phyloP scores from a whole-genome alignment of 768 basidiomycete species.

The Leccinellum luteum region DNA sequence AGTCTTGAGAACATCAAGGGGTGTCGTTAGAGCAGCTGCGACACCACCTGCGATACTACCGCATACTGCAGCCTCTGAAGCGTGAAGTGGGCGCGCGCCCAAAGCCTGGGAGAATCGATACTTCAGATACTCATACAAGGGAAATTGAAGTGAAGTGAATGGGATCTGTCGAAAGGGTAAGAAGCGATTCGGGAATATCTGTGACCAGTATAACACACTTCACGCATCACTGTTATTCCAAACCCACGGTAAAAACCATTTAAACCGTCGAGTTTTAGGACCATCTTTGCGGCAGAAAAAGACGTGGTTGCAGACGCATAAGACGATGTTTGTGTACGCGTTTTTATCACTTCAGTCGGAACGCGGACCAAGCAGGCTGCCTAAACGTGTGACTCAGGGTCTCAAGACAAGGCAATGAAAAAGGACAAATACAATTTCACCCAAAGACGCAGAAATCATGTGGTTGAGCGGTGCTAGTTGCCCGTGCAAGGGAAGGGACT shows the following conservation, averaged over 20 bases:
- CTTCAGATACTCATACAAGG: conserved; percentile 90
- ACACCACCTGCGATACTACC: conserved; percentile 89
- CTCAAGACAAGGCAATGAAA: conserved; percentile 5
- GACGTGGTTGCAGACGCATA: conserved; percentile 68
- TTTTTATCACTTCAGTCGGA: conserved; percentile 96
- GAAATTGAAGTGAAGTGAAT: conserved; percentile 95
- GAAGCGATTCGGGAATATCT: background rate
- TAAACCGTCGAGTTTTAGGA: conserved; percentile 62
- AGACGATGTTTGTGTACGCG: conserved; percentile 81
- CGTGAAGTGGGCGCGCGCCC: conserved; percentile 55
- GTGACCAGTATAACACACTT: conserved; percentile 36
- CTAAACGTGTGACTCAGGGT: conserved; percentile 35
- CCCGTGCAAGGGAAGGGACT: conserved; percentile 57
- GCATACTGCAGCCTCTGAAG: conserved; percentile 80
- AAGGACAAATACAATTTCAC: conserved; percentile 48
- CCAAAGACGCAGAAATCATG: conserved; percentile 55
- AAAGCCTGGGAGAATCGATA: conserved; percentile 53
- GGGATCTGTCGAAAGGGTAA: conserved; percentile 64
- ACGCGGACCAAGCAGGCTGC: conserved; percentile 91
- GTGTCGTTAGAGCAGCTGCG: conserved; percentile 89
- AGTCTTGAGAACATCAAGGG: conserved; percentile 95
- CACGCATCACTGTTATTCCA: conserved; percentile 70
- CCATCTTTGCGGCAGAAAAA: conserved; percentile 51
- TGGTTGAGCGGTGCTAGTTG: conserved; percentile 65
- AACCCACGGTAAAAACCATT: conserved; percentile 88